Evolutionary conservation across 2,329 filamentous ascomycete genomes (phyloP), one percentile per base, ranked within the genome.

Genomic region (Sporothrix mexicana): DNA sequence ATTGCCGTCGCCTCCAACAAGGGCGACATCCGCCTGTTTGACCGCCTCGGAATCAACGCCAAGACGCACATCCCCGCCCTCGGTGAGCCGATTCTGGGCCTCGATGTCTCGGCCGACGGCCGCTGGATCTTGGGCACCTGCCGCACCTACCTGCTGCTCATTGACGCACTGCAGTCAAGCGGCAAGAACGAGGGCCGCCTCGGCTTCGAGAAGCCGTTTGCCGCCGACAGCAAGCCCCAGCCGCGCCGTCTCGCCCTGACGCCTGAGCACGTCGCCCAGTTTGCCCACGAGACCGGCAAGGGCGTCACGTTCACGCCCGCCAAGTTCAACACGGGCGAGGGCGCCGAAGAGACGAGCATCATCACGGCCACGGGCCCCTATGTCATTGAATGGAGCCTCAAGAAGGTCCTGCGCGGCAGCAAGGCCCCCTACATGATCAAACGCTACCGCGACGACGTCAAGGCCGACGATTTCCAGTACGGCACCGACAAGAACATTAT

Each of bases 401-500:
- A 94, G 87, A 97, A 97, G 85, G 88, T 98, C 0, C 82, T 98
- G 15, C 87, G 87, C 25, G 93, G 93, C 70, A 88, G 88, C 76
- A 96, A 95, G 82, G 92, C 96, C 74, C 92, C 95, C 0, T 99
- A 99, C 84, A 93, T 91, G 77, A 98, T 99, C 86, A 98, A 98
- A 86, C 92, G 96, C 17, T 99, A 99, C 80, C 88, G 90, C 0
- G 96, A 99, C 78, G 92, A 97, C 75, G 94, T 99, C 79, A 98
- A 97, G 86, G 96, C 96, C 3, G 96, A 99, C 81, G 97, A 99
- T 81, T 99, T 99, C 90, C 94, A 96, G 78, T 99, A 94, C 79
- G 95, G 95, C 64, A 95, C 92, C 5, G 96, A 99, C 82, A 97
- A 97, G 88, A 98, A 98, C 78, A 94, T 99, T 78, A 97, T 99